Base-by-base conservation (phyloP, 768 basidiomycete genomes). In the Dictyophora rubrovolvata region DNA sequence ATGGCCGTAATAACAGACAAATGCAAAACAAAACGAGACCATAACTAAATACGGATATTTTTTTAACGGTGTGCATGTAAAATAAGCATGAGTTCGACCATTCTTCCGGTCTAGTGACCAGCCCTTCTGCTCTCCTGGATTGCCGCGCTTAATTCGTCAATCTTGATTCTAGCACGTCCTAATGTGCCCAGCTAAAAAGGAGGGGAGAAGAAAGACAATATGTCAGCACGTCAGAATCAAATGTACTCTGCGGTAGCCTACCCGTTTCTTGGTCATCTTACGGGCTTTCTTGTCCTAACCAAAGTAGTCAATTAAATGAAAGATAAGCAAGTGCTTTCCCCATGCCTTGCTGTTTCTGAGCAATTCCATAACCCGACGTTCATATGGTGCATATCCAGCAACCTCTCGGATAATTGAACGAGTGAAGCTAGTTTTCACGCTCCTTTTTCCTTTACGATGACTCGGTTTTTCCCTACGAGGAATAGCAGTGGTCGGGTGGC, bases 261-360 rank as follows among this genome's bases (percentile, higher is more conserved):
- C 95, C 81, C 93, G 86, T 81, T 95, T 97, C 86, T 99, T 99
- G 67, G 93, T 94, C 80, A 98, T 79, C 79, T 98, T 98, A 74
- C 93, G 83, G 61, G 95, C 95, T 77, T 95, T 97, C 85, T 99
- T 99, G 74, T 99, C 95, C 93, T 93, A 68, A 49, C 59, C 52
- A 53, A 48, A 46, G 47, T 9, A 23, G 9, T 54, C 60, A 59
- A 50, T 59, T n/a, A 55, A 16, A 42, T 8, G 18, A 18, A 28
- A 17, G 11, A 48, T 46, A 21, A 18, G 10, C 18, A 54, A 18
- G 28, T 23, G 20, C 18, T 20, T 36, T 6, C 1, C 2, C 2
- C 42, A 42, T 42, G 89, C 89, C 80, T 95, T 96, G 63, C 91
- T 93, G 83, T 96, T 97, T 75, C 94, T 85, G 79, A 96, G 74